Evolutionary conservation across 805 yeast species (phyloP).

Genomic region (Ogataea populi-albae): DNA sequence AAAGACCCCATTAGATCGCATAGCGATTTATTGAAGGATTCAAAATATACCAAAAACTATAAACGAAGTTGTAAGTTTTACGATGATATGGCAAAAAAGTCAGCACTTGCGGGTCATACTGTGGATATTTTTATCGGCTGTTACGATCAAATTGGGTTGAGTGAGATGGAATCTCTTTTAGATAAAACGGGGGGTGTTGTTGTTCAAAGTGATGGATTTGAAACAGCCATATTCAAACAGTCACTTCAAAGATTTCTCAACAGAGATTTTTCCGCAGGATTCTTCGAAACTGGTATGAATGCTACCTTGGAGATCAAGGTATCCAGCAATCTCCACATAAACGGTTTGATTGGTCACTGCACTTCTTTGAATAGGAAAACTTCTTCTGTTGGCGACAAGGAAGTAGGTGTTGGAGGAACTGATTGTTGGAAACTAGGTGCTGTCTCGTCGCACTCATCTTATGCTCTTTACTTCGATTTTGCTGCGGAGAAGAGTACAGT

Average conservation of each 20-base stretch:
- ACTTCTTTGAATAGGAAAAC: constrained; percentile 40
- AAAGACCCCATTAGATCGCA: constrained; percentile 68
- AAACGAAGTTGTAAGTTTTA: constrained; percentile 48
- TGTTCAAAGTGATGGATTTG: constrained; percentile 62
- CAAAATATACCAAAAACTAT: constrained; percentile 36
- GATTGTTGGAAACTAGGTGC: constrained; percentile 60
- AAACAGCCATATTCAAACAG: constrained; percentile 66
- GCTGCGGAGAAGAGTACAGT: constrained; percentile 21
- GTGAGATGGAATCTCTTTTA: constrained; percentile 60
- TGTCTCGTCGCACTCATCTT: constrained; percentile 55
- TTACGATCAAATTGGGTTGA: constrained; percentile 66
- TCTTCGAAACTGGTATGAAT: constrained; percentile 53
- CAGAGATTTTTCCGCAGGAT: constrained; percentile 34
- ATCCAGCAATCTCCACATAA: constrained; percentile 47
- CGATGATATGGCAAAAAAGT: constrained; percentile 43
- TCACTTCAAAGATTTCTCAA: constrained; percentile 53
- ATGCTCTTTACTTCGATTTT: constrained; percentile 56
- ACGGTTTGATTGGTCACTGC: constrained; percentile 65
- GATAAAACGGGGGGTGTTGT: constrained; percentile 61
- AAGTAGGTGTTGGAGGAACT: constrained; percentile 50
- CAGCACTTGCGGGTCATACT: constrained; percentile 51
- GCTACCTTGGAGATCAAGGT: constrained; percentile 57
- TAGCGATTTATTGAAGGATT: constrained; percentile 51
- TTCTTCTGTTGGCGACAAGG: constrained; percentile 34
- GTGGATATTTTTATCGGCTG: constrained; percentile 61